Conservation (phyloP, 202 grass and related monocot species). For the Bolboschoenoplectus hybrid region DNA sequence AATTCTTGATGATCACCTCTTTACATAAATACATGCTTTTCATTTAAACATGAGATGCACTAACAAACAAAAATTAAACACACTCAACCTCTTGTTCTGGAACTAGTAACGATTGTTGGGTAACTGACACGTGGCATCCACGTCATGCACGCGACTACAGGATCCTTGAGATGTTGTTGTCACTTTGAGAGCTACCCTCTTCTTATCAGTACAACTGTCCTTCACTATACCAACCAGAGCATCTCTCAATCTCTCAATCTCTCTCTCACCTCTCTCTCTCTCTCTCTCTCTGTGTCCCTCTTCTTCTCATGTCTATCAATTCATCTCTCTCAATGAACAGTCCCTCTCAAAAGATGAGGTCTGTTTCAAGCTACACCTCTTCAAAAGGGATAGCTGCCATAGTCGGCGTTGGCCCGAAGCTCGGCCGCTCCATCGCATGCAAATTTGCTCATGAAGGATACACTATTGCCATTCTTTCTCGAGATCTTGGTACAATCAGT, state of each 20-base stretch:
- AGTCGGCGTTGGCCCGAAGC: constrained; percentile 79
- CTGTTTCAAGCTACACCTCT: constrained; percentile 64
- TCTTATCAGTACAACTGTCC: constrained; percentile 26
- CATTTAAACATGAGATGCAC: neutral
- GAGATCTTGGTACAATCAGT: constrained; percentile 58
- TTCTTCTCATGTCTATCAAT: neutral
- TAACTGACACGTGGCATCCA: constrained; percentile 12
- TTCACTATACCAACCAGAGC: constrained; percentile 10
- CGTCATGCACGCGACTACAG: neutral
- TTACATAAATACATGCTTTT: no score
- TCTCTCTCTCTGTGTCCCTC: neutral
- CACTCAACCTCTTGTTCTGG: neutral
- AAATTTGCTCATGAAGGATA: constrained; percentile 92
- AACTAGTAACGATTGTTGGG: neutral
- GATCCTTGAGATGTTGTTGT: neutral
- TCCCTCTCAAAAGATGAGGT: constrained; percentile 49
- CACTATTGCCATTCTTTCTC: constrained; percentile 89
- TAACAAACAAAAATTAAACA: neutral
- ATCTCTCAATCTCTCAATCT: neutral
- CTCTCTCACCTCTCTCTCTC: neutral
- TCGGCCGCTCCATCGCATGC: constrained; percentile 75
- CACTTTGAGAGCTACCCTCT: constrained; percentile 12
- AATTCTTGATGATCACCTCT: neutral
- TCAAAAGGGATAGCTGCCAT: constrained; percentile 84
- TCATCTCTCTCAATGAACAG: constrained; percentile 28